Evolutionary conservation across 805 yeast species (phyloP).

Genomic region (Monosporozyma servazzii): DNA sequence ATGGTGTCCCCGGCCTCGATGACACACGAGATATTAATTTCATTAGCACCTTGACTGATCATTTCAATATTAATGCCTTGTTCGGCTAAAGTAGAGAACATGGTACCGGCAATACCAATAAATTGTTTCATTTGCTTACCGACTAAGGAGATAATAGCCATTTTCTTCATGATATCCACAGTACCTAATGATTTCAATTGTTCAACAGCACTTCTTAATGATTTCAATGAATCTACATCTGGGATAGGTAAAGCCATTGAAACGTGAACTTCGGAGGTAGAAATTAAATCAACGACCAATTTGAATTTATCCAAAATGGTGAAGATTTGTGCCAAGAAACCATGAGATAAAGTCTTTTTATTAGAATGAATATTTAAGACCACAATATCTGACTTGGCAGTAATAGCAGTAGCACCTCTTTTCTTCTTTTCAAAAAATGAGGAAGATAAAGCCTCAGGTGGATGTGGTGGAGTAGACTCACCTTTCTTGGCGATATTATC

Average conservation of each 20-base stretch:
- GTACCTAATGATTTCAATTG: constrained; percentile 76
- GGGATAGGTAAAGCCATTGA: constrained; percentile 92
- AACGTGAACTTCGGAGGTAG: constrained; percentile 95
- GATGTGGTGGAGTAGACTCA: constrained; percentile 88
- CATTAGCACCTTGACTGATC: constrained; percentile 98
- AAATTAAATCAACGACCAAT: constrained; percentile 88
- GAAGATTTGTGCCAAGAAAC: constrained; percentile 86
- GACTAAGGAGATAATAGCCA: constrained; percentile 89
- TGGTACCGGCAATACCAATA: constrained; percentile 94
- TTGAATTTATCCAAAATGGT: constrained; percentile 73
- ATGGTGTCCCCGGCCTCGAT: constrained; percentile 74
- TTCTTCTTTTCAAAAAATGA: constrained; percentile 37
- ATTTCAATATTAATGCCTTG: constrained; percentile 90
- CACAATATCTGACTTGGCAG: constrained; percentile 85
- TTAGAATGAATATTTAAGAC: constrained; percentile 92
- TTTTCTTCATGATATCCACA: constrained; percentile 77
- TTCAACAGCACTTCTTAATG: constrained; percentile 61
- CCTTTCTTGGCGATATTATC: constrained; percentile 80
- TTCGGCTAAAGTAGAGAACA: constrained; percentile 90
- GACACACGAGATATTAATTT: constrained; percentile 92
- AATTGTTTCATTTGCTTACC: constrained; percentile 96
- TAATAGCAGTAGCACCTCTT: constrained; percentile 88
- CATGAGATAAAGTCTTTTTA: constrained; percentile 86
- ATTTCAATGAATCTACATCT: constrained; percentile 47
- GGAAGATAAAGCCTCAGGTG: constrained; percentile 61